Evolutionary conservation across 2,329 filamentous ascomycete species (phyloP), one percentile per base, ranked within the genome.

Genomic region (Zasmidium cellare): DNA sequence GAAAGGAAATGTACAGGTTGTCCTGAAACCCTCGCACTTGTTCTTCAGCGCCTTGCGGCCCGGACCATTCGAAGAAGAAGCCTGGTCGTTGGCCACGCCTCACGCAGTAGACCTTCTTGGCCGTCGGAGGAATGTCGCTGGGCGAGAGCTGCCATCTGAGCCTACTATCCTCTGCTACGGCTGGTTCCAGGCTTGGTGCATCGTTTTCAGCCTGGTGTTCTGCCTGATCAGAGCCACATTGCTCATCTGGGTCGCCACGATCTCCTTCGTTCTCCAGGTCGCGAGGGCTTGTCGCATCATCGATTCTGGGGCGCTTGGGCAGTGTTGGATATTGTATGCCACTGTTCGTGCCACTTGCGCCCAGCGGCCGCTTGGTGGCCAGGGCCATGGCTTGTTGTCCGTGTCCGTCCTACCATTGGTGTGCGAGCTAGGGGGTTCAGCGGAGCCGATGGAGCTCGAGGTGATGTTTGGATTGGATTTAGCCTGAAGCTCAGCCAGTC

Each of bases 31-130:
- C 51, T 14, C 18, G 23, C 9, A 58, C 53, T 46, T 62, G 59
- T n/a, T 46, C 20, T 28, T 62, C 49, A 3, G 59, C 59, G 28
- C 28, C 57, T 11, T 47, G 16, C 1, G 48, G 14, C 11, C 47
- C 56, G 16, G n/a, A 51, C 45, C 53, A 62, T 25, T 59, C 57
- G 44, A 22, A 59, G 28, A 59, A 62, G 54, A 62, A 59, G 28
- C 59, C 59, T 25, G 59, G 59, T 16, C 11, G 23, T 19, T 38
- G 45, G 25, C 56, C 56, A 9, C 49, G 53, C 18, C 56, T n/a
- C 2, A 61, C 46, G 31, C 53, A 58, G 20, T 58, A 61, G 9
- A 61, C 25, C 46, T 61, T 58, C 38, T 61, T 56, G 3, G 51
- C 46, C 9, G 38, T 20, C 18, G 35, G 16, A 9, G 59, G 59